Base-by-base conservation (phyloP, 2,329 filamentous ascomycete genomes). In the Xylariales sp. region DNA sequence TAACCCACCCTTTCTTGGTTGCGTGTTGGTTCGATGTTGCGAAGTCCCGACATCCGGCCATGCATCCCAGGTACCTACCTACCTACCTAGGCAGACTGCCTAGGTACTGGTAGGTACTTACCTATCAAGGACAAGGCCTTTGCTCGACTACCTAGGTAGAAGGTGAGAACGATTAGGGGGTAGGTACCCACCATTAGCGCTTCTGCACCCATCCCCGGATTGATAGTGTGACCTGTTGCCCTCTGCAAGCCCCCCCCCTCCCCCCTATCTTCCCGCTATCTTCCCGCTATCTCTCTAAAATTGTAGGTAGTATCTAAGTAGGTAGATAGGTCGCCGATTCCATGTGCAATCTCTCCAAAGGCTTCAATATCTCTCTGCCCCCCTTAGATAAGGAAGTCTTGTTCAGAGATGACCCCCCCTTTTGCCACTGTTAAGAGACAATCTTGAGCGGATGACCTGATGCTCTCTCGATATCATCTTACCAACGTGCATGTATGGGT, bases 21-120 rank as follows among this genome's bases (percentile, higher is more conserved):
- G 1, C 23, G 23, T 23, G 23, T 69, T 65, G 16, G 41, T 39
- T 32, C 41, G 14, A 32, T 39, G 50, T 58, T 8, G 49, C 60
- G 28, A 50, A 46, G 45, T 62, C 64, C 64, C 64, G 64, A 67
- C 41, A 52, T 23, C 65, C 49, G 56, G 60, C 54, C 39, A 23
- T 57, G 9, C 32, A 56, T 48, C 36, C 16, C 52, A 28, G 30
- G 16, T 18, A 23, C 55, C 56, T 48, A 43, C 49, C 50, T 54
- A n/a, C 5, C 16, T 16, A 34, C 32, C 8, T 5, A 34, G 23
- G 36, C 36, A 39, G 8, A 39, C 36, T 39, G 9, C 34, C 34
- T 6, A 36, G 6, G 34, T 36, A 36, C 8, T 39, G 5, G 39
- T 41, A 41, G 32, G 39, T 41, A 41, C 39, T 41, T 41, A 39